Evolutionary conservation across 1,284 basidiomycete genomes (phyloP), one percentile per base, ranked within the genome.

Genomic region (Ceraceosorus guamensis): DNA sequence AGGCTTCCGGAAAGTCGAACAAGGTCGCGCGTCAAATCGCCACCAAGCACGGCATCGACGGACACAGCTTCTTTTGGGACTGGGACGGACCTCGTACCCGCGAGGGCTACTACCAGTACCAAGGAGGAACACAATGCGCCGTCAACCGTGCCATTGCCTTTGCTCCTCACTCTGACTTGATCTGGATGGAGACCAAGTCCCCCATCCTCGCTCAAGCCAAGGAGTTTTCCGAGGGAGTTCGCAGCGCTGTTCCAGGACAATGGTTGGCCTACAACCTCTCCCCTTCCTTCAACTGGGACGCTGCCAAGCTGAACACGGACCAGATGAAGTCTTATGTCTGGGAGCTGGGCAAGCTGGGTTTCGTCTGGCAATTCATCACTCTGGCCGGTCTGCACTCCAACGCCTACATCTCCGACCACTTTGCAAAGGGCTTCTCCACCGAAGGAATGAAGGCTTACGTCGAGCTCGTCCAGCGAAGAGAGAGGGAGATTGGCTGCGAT

Each of bases 281-380:
- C 52, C 76, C 75, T 5, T 75, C 71, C 49, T 79, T 79, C 77
- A 79, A 79, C 71, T 82, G 82, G 82, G 79, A 79, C 58, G 91
- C 90, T 4, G 92, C 91, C 14, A 92, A 92, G 37, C 82, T 98
- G 35, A 84, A 82, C 48, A 82, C 86, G 67, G 81, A 83, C 61
- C 89, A 93, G 71, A 97, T 92, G 90, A 82, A 88, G 78, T 80
- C 82, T 57, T 98, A 86, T 77, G 84, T 98, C 44, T 96, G 92
- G 93, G 84, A 91, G 68, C 82, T 95, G 16, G 90, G 87, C 58
- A 91, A 87, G 80, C 84, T 92, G 48, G 91, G 89, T 83, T 93
- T 92, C 76, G 86, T 88, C 59, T 97, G 92, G 91, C 93, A 97
- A 77, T 97, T 98, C 82, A 97, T 98, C 71, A 92, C 89, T 5